Conservation (phyloP, 2,329 filamentous ascomycete species). For the Neofusicoccum laricinum region DNA sequence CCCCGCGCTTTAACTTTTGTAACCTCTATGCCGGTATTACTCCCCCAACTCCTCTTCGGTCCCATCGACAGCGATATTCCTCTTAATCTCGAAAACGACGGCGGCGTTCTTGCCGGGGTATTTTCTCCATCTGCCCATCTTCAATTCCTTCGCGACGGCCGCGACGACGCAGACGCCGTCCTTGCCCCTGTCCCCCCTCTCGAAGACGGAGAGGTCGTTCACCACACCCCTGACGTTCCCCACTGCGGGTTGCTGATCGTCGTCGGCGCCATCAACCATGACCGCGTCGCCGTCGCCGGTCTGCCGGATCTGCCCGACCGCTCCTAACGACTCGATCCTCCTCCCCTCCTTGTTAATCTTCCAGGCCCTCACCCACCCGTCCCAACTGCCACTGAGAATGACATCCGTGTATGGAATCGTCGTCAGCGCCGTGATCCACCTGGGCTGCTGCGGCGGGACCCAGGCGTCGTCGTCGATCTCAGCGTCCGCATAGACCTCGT, state of each 20-base stretch:
- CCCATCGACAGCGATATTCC: conserved; percentile 23
- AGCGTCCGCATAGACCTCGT: conserved; percentile 70
- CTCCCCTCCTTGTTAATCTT: conserved; percentile 64
- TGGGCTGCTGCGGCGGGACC: conserved; percentile 56
- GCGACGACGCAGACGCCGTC: conserved; percentile 76
- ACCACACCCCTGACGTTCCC: conserved; percentile 67
- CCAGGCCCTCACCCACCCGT: conserved; percentile 84
- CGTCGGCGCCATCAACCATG: conserved; percentile 17
- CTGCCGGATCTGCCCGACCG: conserved; percentile 49
- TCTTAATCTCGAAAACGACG: conserved; percentile 80
- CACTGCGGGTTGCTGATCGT: conserved; percentile 9
- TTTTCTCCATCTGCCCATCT: conserved; percentile 74
- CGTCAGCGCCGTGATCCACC: conserved; percentile 86
- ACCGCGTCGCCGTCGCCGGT: conserved; percentile 12
- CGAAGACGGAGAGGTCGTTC: conserved; percentile 85
- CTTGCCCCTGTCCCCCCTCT: conserved; percentile 73
- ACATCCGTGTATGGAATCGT: conserved; percentile 88
- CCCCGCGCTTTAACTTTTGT: background rate
- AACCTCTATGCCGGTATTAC: background rate
- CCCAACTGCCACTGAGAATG: conserved; percentile 91
- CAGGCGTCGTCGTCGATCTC: conserved; percentile 51
- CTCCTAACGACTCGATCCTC: conserved; percentile 65
- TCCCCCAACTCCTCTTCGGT: conserved; percentile 13
- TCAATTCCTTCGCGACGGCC: conserved; percentile 83
- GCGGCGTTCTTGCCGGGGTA: conserved; percentile 71